Base-by-base conservation (phyloP, 306 rosid genomes). In the Gynostemma pentaphyllum region DNA sequence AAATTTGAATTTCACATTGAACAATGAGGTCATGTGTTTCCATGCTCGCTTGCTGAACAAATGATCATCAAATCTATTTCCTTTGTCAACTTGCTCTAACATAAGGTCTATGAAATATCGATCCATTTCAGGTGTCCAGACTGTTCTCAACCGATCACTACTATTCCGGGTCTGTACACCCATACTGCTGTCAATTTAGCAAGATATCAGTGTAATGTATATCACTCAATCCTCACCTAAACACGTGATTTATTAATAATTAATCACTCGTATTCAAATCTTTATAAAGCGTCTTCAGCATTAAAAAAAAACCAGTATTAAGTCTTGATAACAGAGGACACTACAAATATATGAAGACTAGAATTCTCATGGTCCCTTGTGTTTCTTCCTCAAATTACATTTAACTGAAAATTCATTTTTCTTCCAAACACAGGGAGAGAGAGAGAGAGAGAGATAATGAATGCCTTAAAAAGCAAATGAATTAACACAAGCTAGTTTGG, bases 81-180 rank as follows among this genome's bases (percentile, higher is more conserved):
- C 91, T 46, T 75, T 67, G 37, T 62, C 41, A 63, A 77, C 82
- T 62, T 87, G 86, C 76, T 81, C 84, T 45, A 85, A 39, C 95
- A 85, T 73, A 59, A 87, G 87, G 73, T 79, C 84, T 69, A 87
- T 74, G 74, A 85, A 87, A 76, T 75, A 82, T 1, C 81, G 77
- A 78, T 85, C 89, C 92, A 87, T 87, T 67, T 82, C 92, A 13
- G 87, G 84, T 21, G 87, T 84, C 95, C 95, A 87, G 55, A 82
- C 78, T 7, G 95, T 87, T 68, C 92, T 80, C 37, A 82, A 75
- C 40, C 85, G 88, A 53, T 82, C 85, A 7, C 56, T 74, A 40
- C 76, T 74, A 69, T 60, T 66, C 39, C 62, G 80, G 30, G 72
- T 75, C 64, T 37, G 64, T 37, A 59, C 5, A 59, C 64, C 64